Percentiles rank a stretch among this genome's conserved stretches.
phyloP scores from a whole-genome alignment of 495 filamentous ascomycete species.

The Trypethelium eluteriae region DNA sequence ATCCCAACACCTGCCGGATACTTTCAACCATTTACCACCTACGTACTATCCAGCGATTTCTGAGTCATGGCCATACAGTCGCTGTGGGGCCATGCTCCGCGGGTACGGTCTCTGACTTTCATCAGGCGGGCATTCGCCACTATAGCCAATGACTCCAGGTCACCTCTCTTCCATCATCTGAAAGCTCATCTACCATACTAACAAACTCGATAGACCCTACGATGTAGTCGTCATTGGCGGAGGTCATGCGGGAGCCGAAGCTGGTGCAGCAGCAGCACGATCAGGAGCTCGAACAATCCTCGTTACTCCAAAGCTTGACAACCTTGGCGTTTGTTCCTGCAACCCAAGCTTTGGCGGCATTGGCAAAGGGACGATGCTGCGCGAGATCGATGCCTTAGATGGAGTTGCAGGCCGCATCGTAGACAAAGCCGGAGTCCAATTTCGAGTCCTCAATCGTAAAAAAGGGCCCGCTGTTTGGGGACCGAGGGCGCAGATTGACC shows the following conservation, averaged over 20 bases:
- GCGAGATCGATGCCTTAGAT: conserved; percentile 92
- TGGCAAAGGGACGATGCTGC: conserved; percentile 94
- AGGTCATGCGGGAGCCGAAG: conserved; percentile 91
- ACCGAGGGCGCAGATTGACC: conserved; percentile 91
- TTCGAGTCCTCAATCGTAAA: conserved; percentile 73
- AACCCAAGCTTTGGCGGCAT: conserved; percentile 97
- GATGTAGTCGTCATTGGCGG: conserved; percentile 96
- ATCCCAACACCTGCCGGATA: not conserved
- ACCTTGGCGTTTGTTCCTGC: conserved; percentile 93
- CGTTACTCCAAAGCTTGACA: conserved; percentile 76
- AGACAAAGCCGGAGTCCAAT: conserved; percentile 90
- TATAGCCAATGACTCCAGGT: conserved; percentile 25
- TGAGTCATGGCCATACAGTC: not conserved
- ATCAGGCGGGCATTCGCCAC: conserved; percentile 31
- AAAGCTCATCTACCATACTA: not conserved
- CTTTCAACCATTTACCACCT: not conserved
- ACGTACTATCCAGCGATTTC: not conserved
- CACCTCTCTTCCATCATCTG: conserved; percentile 1
- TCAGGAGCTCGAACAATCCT: conserved; percentile 83
- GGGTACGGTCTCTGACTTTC: conserved; percentile 32
- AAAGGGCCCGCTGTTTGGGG: conserved; percentile 98
- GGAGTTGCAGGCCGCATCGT: conserved; percentile 82
- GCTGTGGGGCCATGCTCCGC: conserved; percentile 40
- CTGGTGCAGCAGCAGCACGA: conserved; percentile 85
- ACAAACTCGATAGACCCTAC: conserved; percentile 42